phyloP scores from a whole-genome alignment of 306 rosid genomes.

The Psophocarpus tetragonolobus region DNA sequence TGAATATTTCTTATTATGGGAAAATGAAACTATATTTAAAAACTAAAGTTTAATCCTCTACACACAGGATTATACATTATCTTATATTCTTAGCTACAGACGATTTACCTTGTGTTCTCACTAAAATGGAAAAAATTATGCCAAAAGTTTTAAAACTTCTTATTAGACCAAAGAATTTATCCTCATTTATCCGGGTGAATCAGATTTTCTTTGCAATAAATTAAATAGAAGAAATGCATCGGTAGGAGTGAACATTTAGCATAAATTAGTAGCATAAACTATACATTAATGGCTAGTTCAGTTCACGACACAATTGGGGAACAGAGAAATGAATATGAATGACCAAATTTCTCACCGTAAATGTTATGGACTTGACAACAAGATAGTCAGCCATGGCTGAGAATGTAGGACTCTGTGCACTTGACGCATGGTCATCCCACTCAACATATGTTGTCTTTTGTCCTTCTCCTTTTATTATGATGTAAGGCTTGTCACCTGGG shows the following conservation, averaged over 20 bases:
- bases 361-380: conserved; percentile 56
- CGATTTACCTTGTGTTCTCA: background rate
- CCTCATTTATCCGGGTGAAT: background rate
- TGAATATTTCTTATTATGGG: background rate
- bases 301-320: background rate
- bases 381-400: conserved; percentile 49
- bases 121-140: background rate
- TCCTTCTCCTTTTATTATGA: conserved; percentile 61
- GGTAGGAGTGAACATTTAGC: background rate
- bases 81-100: background rate
- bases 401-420: conserved; percentile 69
- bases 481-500: conserved; percentile 60
- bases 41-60: background rate
- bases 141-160: background rate
- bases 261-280: background rate
- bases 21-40: background rate
- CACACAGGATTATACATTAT: too few relatives aligned
- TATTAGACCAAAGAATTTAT: background rate
- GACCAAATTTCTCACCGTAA: conserved; percentile 50
- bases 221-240: background rate
- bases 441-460: conserved; percentile 51
- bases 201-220: background rate
- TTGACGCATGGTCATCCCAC: conserved; percentile 63
- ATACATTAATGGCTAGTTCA: background rate
- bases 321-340: background rate